Evolutionary conservation across 805 yeast species (phyloP).

Genomic region (Kluyveromyces nonfermentans): DNA sequence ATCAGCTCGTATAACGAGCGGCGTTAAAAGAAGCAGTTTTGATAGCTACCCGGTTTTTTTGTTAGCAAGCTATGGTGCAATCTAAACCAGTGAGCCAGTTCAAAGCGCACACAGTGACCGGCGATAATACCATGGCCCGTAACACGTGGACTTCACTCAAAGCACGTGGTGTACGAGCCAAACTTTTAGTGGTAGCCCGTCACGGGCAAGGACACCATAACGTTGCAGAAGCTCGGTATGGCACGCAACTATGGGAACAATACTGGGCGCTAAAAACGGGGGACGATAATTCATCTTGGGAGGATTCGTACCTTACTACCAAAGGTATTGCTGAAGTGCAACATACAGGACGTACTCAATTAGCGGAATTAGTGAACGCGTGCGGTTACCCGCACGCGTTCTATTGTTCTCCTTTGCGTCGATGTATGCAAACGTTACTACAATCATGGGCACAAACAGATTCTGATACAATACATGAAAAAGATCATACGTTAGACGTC

Average conservation of each 20-base stretch:
- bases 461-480: too few species aligned
- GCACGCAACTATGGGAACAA: slow-evolving; percentile 45
- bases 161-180: background rate
- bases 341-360: slow-evolving; percentile 28
- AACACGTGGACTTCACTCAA: background rate
- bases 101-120: background rate
- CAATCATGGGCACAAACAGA: slow-evolving; percentile 49
- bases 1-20: too few species aligned
- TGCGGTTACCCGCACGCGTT: slow-evolving; percentile 47
- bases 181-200: slow-evolving; percentile 44
- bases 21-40: too few species aligned
- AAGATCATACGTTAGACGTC: slow-evolving; percentile 8
- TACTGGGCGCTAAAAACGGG: slow-evolving; percentile 45
- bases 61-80: too few species aligned
- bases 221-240: slow-evolving; percentile 44
- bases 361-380: slow-evolving; percentile 17
- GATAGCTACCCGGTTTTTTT: too few species aligned
- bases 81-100: too few species aligned
- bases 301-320: slow-evolving; percentile 46
- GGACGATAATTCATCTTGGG: slow-evolving; percentile 44
- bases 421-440: slow-evolving; percentile 49
- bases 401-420: slow-evolving; percentile 54
- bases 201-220: slow-evolving; percentile 70
- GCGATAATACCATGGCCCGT: background rate
- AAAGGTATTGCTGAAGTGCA: slow-evolving; percentile 49